Conservation (phyloP, 73 alveolate genomes). For the Symbiodinium natans region DNA sequence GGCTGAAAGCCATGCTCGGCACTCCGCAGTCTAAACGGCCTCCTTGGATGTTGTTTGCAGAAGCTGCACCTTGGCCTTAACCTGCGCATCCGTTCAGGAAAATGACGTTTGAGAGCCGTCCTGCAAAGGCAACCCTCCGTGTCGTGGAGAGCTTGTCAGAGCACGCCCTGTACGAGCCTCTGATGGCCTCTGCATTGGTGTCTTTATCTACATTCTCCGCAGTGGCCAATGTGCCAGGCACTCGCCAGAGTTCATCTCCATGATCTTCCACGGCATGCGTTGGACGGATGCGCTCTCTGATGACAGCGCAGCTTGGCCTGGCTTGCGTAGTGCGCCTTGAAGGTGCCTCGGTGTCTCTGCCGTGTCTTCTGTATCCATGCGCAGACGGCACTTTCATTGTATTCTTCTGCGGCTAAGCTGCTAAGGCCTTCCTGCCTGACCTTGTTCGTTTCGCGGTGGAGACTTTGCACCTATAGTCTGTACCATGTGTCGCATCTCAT, state of each 20-base stretch:
- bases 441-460: neutral
- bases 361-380: too few relatives aligned
- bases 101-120: too few relatives aligned
- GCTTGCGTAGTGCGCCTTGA: neutral
- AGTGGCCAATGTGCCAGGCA: conserved; percentile 7
- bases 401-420: too few relatives aligned
- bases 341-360: too few relatives aligned
- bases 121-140: conserved; percentile 52
- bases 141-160: conserved; percentile 65
- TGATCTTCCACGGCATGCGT: conserved; percentile 64
- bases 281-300: conserved; percentile 37
- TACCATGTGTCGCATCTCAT: too few relatives aligned
- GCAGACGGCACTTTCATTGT: too few relatives aligned
- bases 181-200: too few relatives aligned
- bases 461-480: neutral
- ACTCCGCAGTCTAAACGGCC: neutral
- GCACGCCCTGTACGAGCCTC: conserved; percentile 59
- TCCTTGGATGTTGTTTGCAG: conserved; percentile 70
- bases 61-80: conserved; percentile 37
- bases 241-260: conserved; percentile 68
- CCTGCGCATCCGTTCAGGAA: neutral
- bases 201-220: neutral
- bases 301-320: neutral
- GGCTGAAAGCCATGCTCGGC: conserved; percentile 40
- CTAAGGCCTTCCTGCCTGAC: neutral